A percentile compares a stretch with the other conserved stretches of the same genome.
These are phyloP conservation scores for Exophiala dermatitidis DNA, from an alignment of 2,329 filamentous ascomycete species.

Conservation along the genomic window DNA sequence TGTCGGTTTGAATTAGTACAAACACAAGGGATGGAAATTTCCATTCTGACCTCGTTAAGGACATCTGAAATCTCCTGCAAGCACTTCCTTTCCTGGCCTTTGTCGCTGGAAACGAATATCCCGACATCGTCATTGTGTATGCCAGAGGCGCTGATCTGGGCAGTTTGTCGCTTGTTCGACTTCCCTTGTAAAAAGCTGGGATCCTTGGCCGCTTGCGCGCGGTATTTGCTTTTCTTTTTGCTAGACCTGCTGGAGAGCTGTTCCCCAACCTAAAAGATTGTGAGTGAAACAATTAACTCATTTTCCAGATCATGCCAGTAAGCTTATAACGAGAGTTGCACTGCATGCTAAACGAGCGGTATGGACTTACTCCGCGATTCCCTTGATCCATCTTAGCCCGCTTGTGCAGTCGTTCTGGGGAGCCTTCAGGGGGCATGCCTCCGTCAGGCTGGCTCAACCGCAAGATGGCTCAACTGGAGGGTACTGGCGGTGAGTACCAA, in stretches of 20 bases:
- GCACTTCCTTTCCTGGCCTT: constrained; percentile 55
- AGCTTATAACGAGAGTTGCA: neutral
- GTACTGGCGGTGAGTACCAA: no score
- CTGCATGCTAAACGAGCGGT: neutral
- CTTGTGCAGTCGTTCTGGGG: constrained; percentile 5
- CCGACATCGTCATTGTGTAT: constrained; percentile 50
- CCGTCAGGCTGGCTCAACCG: neutral
- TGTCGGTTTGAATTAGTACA: constrained; percentile 5
- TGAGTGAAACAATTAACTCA: neutral
- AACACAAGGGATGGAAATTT: neutral
- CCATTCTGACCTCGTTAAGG: constrained; percentile 46
- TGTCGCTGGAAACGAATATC: constrained; percentile 57
- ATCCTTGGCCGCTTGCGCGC: neutral
- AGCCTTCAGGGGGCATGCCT: neutral
- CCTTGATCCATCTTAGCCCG: constrained; percentile 10
- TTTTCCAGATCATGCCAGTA: neutral
- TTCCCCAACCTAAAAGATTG: neutral
- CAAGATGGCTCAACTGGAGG: neutral
- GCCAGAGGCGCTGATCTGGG: constrained; percentile 24
- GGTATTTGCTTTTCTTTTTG: constrained; percentile 1
- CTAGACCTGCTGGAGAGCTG: neutral
- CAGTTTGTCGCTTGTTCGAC: neutral
- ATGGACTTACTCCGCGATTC: neutral
- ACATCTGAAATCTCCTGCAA: constrained; percentile 52
- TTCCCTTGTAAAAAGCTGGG: neutral